A percentile compares a stretch with the other conserved stretches of the same genome.
Evolutionary conservation across 208 protist species (phyloP).

Genomic region (Sergeia podlipaevii): DNA sequence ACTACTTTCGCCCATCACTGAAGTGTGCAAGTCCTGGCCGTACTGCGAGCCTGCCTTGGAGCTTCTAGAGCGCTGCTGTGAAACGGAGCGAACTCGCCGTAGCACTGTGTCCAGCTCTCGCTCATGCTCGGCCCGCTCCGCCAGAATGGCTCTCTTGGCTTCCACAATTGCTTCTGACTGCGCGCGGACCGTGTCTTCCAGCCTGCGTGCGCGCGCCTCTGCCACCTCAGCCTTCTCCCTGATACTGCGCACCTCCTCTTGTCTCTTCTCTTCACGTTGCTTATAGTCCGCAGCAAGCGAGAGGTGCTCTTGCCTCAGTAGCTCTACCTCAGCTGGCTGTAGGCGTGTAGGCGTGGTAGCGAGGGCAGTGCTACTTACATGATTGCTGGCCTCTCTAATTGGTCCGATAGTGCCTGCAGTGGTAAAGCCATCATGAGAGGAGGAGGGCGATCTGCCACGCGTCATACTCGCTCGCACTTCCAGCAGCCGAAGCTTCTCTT

Average conservation of each 20-base stretch:
- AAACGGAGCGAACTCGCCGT: conserved; percentile 19
- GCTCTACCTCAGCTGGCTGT: conserved; percentile 9
- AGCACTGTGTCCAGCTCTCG: conserved; percentile 38
- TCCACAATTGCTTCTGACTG: conserved; percentile 38
- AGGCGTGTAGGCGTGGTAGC: too few species aligned
- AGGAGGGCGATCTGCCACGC: too few species aligned
- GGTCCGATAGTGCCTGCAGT: too few species aligned
- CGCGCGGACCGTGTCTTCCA: conserved; percentile 25
- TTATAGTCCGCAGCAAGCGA: conserved; percentile 43
- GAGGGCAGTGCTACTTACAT: too few species aligned
- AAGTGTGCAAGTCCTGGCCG: too few species aligned
- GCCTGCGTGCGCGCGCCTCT: too few species aligned
- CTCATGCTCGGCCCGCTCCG: conserved; percentile 27
- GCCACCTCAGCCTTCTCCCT: conserved; percentile 16
- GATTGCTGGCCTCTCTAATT: too few species aligned
- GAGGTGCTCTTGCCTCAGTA: conserved; percentile 45
- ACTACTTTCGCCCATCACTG: too few species aligned
- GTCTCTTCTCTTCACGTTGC: conserved; percentile 44
- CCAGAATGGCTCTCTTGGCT: conserved; percentile 34
- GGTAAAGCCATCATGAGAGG: too few species aligned
- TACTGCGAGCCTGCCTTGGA: too few species aligned
- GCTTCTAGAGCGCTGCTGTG: background rate
- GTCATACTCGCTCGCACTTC: conserved; percentile 6
- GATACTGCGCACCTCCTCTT: conserved; percentile 26
- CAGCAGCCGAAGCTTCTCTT: conserved; percentile 12